Percentiles rank a stretch among this genome's conserved stretches.
phyloP scores from a whole-genome alignment of 805 yeast species.

The Saccharomycopsis schoenii region DNA sequence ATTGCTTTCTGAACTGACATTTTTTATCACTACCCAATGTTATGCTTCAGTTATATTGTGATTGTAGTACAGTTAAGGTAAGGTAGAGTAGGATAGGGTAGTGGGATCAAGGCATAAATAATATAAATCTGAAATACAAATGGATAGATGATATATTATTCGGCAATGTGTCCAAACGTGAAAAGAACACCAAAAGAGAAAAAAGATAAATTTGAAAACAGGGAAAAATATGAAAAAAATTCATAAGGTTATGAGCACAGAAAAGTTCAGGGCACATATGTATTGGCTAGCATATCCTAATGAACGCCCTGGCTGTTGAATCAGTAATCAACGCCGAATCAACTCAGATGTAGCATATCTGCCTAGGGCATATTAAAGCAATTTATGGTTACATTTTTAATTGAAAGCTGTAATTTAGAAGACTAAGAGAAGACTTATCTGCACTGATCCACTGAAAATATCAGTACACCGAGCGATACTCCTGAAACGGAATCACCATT shows the following conservation, averaged over 20 bases:
- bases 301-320: not conserved
- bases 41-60: not conserved
- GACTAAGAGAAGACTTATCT: no score
- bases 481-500: no score
- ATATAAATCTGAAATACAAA: no score
- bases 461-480: no score
- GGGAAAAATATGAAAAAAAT: not conserved
- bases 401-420: no score
- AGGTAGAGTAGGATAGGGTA: no score
- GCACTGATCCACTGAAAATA: no score
- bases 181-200: not conserved
- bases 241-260: not conserved
- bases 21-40: not conserved
- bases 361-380: no score
- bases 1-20: conserved; percentile 41
- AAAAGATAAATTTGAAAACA: not conserved
- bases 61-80: not conserved
- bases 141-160: not conserved
- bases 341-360: no score
- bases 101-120: not conserved
- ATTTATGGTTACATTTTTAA: no score
- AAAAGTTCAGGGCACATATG: not conserved
- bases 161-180: not conserved
- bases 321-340: no score
- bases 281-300: not conserved